phyloP scores from a whole-genome alignment of 202 grass and related monocot species.

The Elaeis oleifera region DNA sequence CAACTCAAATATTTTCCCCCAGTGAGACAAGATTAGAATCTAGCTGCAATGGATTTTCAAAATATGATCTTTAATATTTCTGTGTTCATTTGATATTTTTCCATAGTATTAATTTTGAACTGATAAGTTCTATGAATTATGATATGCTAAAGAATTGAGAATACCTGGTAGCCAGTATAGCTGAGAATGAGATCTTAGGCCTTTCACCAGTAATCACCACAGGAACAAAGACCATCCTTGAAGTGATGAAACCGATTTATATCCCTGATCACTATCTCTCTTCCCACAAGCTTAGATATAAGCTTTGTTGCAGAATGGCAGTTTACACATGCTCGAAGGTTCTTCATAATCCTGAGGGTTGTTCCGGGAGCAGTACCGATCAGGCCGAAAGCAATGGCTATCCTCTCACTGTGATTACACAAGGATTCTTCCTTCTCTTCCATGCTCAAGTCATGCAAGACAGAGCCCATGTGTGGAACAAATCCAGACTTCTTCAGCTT shows the following conservation, averaged over 20 bases:
- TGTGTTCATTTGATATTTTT: too few species aligned
- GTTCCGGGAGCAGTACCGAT: slow-evolving; percentile 15
- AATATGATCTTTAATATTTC: too few species aligned
- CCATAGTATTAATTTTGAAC: too few species aligned
- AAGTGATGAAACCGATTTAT: slow-evolving; percentile 18
- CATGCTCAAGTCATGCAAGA: slow-evolving; percentile 19
- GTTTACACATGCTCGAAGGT: slow-evolving; percentile 17
- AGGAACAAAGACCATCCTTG: slow-evolving; percentile 16
- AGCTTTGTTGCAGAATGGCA: slow-evolving; percentile 19
- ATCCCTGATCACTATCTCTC: slow-evolving; percentile 14
- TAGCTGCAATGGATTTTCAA: too few species aligned
- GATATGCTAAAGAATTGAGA: too few species aligned
- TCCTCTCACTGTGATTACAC: slow-evolving; percentile 21
- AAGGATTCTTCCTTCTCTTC: slow-evolving; percentile 23
- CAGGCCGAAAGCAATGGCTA: slow-evolving; percentile 17
- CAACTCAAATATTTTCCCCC: too few species aligned
- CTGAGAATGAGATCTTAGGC: too few species aligned
- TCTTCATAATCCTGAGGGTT: slow-evolving; percentile 19
- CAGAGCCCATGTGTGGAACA: slow-evolving; percentile 2
- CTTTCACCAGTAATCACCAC: slow-evolving; percentile 22
- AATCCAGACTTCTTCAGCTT: slow-evolving; percentile 25
- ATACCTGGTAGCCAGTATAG: too few species aligned
- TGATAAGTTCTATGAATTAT: too few species aligned
- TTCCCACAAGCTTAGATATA: slow-evolving; percentile 10
- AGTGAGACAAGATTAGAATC: too few species aligned